Evolutionary conservation across 179 eudicot genomes (phyloP).

Genomic region (Silene noctiflora): DNA sequence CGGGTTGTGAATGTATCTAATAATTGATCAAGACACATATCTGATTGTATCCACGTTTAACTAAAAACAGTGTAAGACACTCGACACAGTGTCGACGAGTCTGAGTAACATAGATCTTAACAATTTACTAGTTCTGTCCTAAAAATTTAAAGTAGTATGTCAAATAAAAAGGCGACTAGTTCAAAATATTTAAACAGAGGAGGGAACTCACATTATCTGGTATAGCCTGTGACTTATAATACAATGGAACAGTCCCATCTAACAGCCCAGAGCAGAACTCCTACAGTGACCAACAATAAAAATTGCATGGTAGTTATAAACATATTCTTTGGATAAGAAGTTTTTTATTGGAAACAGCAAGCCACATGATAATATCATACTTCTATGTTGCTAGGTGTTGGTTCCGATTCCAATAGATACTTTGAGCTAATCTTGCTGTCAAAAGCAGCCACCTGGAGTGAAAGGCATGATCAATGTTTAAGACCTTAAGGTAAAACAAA

Average conservation of each 20-base stretch:
- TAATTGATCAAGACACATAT: too few relatives aligned
- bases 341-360: conserved; percentile 10
- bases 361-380: conserved; percentile 34
- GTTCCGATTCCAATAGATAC: conserved; percentile 73
- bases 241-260: conserved; percentile 49
- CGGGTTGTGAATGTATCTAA: too few relatives aligned
- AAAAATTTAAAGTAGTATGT: neutral
- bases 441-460: conserved; percentile 79
- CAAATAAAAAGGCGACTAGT: neutral
- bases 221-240: conserved; percentile 72
- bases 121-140: neutral
- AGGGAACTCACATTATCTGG: conserved; percentile 76
- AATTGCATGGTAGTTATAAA: neutral
- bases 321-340: neutral
- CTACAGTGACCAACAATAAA: conserved; percentile 34
- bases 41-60: too few relatives aligned
- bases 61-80: too few relatives aligned
- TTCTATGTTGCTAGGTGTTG: conserved; percentile 54
- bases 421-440: conserved; percentile 75
- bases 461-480: conserved; percentile 14
- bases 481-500: neutral
- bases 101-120: neutral
- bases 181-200: neutral
- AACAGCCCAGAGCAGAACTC: conserved; percentile 70
- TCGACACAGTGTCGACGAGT: too few relatives aligned